Evolutionary conservation across 768 basidiomycete genomes (phyloP).

Genomic region (Amanita subjunquillea): DNA sequence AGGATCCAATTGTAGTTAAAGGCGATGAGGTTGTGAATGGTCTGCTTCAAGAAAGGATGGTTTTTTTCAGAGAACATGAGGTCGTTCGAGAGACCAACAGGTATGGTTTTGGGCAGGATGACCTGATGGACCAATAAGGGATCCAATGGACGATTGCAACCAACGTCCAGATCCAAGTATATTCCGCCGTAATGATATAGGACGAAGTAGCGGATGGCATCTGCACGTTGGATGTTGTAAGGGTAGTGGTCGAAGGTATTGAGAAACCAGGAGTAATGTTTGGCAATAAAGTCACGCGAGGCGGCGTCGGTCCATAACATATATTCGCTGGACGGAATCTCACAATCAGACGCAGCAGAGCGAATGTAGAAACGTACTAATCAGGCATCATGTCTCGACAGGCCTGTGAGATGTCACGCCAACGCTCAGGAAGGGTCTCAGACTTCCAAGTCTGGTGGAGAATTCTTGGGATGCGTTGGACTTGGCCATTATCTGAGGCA

Average conservation of each 20-base stretch:
- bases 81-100: conserved; percentile 96
- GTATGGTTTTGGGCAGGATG: conserved; percentile 90
- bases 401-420: conserved; percentile 70
- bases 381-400: conserved; percentile 92
- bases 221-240: conserved; percentile 91
- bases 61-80: conserved; percentile 83
- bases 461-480: conserved; percentile 81
- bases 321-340: conserved; percentile 58
- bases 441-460: conserved; percentile 99
- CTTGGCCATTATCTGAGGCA: conserved; percentile 45
- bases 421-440: conserved; percentile 70
- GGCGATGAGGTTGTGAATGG: conserved; percentile 81
- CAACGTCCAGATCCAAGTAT: conserved; percentile 95
- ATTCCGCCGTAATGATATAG: conserved; percentile 92
- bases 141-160: conserved; percentile 80
- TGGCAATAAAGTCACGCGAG: conserved; percentile 83
- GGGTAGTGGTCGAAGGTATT: conserved; percentile 88
- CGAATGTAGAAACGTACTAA: conserved; percentile 56
- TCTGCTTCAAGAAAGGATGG: conserved; percentile 86
- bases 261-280: conserved; percentile 87
- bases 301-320: conserved; percentile 94
- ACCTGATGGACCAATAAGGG: conserved; percentile 79
- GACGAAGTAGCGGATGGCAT: conserved; percentile 96
- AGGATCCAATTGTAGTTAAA: conserved; percentile 93
- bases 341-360: conserved; percentile 8